Conservation (phyloP, 1,284 basidiomycete genomes). For the Ceratobasidium sp. region DNA sequence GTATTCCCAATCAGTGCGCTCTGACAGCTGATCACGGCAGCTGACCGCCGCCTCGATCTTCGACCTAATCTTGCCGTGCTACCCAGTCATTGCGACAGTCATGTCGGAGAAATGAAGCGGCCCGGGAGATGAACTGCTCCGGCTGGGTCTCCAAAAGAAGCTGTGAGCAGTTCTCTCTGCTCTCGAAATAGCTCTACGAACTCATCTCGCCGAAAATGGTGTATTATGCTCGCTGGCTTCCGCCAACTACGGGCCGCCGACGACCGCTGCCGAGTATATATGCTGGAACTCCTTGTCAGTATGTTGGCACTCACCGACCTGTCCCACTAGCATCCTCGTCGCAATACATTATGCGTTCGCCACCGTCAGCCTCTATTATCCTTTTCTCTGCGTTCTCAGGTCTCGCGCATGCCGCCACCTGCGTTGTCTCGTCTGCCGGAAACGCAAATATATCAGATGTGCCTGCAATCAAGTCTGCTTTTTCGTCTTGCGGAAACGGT, state of each 20-base stretch:
- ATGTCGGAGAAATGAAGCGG: constrained; percentile 21
- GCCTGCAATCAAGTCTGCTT: constrained; percentile 39
- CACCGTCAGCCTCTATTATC: not conserved
- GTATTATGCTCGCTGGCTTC: not conserved
- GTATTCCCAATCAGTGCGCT: too few relatives aligned
- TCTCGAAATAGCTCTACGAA: constrained; percentile 22
- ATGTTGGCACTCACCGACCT: not conserved
- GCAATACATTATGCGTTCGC: not conserved
- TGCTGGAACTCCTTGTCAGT: not conserved
- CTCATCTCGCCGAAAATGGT: not conserved
- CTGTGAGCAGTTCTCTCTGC: not conserved
- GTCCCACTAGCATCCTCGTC: not conserved
- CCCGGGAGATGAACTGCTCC: not conserved
- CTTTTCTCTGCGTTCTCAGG: constrained; percentile 6
- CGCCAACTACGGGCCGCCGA: constrained; percentile 1
- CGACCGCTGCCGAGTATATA: not conserved
- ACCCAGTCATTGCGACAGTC: constrained; percentile 6
- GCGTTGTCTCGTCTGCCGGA: constrained; percentile 27
- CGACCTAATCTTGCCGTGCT: not conserved
- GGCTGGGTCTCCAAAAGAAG: not conserved
- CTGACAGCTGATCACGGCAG: too few relatives aligned
- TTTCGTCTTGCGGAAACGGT: constrained; percentile 36
- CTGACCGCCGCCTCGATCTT: not conserved
- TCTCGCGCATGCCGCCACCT: constrained; percentile 22
- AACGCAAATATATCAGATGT: constrained; percentile 34